A percentile compares a stretch with the other conserved stretches of the same genome.
Evolutionary conservation across 441 rosid species (phyloP).

Genomic region (Arabidopsis lyrata): DNA sequence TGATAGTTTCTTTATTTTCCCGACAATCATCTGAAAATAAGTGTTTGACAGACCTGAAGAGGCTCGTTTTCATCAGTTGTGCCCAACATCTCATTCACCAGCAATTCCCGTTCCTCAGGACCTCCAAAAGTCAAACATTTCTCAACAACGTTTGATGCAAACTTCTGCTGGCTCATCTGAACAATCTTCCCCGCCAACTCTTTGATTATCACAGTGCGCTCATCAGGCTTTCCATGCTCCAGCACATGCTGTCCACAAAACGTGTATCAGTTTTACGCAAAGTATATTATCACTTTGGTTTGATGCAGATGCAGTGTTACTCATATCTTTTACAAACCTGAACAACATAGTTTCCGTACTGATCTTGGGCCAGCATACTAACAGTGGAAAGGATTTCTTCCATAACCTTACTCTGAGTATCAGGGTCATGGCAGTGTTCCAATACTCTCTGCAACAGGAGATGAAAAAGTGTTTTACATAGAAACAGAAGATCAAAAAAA

Average conservation of each 20-base stretch:
- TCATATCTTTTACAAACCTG: conserved; percentile 59
- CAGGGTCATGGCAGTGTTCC: conserved; percentile 71
- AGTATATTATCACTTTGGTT: not conserved
- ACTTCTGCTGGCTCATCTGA: conserved; percentile 94
- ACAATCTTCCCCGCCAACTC: conserved; percentile 90
- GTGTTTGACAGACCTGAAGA: conserved; percentile 71
- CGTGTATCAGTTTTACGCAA: not conserved
- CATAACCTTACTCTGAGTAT: conserved; percentile 82
- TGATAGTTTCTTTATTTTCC: not conserved
- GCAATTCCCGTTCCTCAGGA: conserved; percentile 67
- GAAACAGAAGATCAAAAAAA: conserved; percentile 1
- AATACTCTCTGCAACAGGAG: conserved; percentile 67
- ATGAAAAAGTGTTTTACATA: not conserved
- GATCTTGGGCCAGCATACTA: conserved; percentile 87
- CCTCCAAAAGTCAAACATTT: conserved; percentile 88
- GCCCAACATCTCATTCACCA: conserved; percentile 92
- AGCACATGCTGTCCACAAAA: conserved; percentile 72
- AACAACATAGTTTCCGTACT: conserved; percentile 91
- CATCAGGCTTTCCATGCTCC: conserved; percentile 88
- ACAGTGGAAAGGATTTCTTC: conserved; percentile 80
- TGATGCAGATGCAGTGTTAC: not conserved
- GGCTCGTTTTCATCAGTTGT: conserved; percentile 91
- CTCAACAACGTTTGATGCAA: conserved; percentile 93
- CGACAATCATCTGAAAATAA: not conserved
- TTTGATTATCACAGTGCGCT: conserved; percentile 76